Evolutionary conservation across 306 rosid genomes (phyloP).

Genomic region (Vigna nakashimae): DNA sequence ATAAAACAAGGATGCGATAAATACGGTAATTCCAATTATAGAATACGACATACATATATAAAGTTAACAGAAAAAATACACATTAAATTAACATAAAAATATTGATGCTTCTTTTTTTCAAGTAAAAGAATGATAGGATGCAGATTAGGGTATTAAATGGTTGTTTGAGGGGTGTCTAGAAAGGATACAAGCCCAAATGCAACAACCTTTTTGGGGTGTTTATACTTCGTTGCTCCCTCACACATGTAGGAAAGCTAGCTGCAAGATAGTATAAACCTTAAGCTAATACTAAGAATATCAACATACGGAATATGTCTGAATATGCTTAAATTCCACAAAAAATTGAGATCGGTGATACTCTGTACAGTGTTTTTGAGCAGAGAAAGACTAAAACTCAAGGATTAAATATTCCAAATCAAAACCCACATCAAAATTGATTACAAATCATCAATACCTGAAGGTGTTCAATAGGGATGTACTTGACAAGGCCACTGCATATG

Average conservation of each 20-base stretch:
- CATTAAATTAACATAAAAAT: background rate
- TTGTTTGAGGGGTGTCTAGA: background rate
- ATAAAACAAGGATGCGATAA: background rate
- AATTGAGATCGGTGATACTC: background rate
- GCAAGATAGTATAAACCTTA: background rate
- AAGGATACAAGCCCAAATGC: background rate
- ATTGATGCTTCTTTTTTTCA: background rate
- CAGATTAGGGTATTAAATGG: background rate
- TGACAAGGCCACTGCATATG: conserved; percentile 94
- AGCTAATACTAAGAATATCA: background rate
- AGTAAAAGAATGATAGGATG: background rate
- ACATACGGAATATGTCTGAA: background rate
- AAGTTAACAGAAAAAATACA: background rate
- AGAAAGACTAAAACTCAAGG: no score
- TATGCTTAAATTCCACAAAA: background rate
- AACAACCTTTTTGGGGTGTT: background rate
- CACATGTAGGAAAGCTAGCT: background rate
- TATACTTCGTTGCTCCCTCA: background rate
- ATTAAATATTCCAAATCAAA: no score
- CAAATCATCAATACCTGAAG: conserved; percentile 58
- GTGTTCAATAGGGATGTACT: conserved; percentile 65
- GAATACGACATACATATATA: background rate
- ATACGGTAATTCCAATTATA: background rate
- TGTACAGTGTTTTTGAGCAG: background rate
- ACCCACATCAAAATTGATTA: background rate